phyloP scores from a whole-genome alignment of 768 basidiomycete genomes.

The Leccinum subgranulosum region DNA sequence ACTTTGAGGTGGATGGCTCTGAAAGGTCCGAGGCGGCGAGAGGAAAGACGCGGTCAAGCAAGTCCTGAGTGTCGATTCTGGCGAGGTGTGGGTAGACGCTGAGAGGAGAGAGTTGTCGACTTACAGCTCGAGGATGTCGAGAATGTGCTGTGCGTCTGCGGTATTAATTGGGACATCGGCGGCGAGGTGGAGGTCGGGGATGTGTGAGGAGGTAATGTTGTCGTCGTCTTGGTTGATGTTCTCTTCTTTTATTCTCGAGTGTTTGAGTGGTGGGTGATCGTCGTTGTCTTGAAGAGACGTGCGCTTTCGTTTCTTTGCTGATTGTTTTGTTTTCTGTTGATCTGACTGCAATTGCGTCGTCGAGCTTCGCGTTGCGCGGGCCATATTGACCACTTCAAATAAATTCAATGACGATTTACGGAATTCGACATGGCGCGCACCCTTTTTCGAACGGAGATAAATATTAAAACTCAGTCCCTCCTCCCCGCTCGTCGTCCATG shows the following conservation, averaged over 20 bases:
- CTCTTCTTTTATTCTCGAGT: conserved; percentile 41
- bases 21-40: conserved; percentile 39
- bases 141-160: conserved; percentile 49
- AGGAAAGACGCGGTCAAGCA: conserved; percentile 78
- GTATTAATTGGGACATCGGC: conserved; percentile 48
- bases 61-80: conserved; percentile 69
- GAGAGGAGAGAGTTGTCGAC: conserved; percentile 11
- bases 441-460: conserved; percentile 9
- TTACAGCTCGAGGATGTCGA: conserved; percentile 58
- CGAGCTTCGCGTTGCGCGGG: conserved; percentile 70
- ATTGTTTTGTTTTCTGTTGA: conserved; percentile 26
- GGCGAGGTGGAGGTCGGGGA: conserved; percentile 33
- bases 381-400: conserved; percentile 45
- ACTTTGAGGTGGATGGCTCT: conserved; percentile 40
- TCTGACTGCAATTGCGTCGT: conserved; percentile 35
- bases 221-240: conserved; percentile 21
- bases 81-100: conserved; percentile 1
- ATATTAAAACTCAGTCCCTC: conserved; percentile 26
- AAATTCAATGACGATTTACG: conserved; percentile 26
- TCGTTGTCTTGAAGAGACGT: conserved; percentile 36
- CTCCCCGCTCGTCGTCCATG: conserved; percentile 21
- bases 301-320: conserved; percentile 70
- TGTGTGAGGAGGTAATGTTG: conserved; percentile 14
- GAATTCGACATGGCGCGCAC: conserved; percentile 9
- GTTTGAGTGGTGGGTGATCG: conserved; percentile 51